Conservation (phyloP, 2,329 filamentous ascomycete species). For the Parascedosporium putredinis region DNA sequence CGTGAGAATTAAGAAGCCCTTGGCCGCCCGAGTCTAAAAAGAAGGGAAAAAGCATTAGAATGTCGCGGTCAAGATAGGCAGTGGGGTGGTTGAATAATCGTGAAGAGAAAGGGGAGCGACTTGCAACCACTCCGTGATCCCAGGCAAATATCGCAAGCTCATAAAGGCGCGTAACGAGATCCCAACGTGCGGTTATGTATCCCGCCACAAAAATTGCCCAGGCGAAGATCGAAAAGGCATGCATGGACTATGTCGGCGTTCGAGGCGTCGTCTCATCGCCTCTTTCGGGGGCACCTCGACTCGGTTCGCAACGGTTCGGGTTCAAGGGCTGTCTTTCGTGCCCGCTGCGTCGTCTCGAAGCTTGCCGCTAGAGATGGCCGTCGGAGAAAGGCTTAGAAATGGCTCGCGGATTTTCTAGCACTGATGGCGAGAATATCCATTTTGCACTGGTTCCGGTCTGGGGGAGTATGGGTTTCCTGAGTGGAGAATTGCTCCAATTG, state of each 20-base stretch:
- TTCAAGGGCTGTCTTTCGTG: no score
- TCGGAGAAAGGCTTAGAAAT: not conserved
- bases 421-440: not conserved
- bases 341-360: no score
- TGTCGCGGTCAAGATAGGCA: not conserved
- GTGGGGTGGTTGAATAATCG: not conserved
- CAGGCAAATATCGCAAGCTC: constrained; percentile 95
- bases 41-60: constrained; percentile 4
- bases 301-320: not conserved
- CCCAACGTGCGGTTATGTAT: constrained; percentile 98
- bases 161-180: constrained; percentile 92
- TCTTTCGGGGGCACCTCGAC: not conserved
- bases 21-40: constrained; percentile 65
- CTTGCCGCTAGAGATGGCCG: no score
- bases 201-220: constrained; percentile 98
- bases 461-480: not conserved
- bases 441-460: not conserved
- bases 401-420: not conserved
- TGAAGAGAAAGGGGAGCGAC: constrained; percentile 20
- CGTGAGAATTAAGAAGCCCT: constrained; percentile 75
- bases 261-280: constrained; percentile 6
- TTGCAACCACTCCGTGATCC: constrained; percentile 94
- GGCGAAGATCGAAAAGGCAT: constrained; percentile 93
- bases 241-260: constrained; percentile 49
- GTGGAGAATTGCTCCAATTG: not conserved